Conservation (phyloP, 768 basidiomycete species). For the Cytidiella melzeri region DNA sequence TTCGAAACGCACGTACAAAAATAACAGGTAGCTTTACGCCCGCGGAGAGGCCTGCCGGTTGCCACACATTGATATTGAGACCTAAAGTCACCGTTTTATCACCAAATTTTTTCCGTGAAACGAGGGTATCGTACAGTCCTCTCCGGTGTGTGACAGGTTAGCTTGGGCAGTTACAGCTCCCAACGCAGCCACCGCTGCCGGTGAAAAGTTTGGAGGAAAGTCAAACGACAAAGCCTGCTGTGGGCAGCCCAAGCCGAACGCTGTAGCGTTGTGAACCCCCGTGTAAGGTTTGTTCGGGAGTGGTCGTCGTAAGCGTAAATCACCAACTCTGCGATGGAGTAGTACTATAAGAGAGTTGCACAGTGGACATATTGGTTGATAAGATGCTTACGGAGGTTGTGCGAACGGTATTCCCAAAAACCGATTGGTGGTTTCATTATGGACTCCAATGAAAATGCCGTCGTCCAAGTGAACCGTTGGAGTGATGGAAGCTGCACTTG, state of each 20-base stretch:
- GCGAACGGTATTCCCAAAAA: constrained; percentile 55
- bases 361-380: neutral
- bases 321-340: constrained; percentile 15
- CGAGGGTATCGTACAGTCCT: constrained; percentile 39
- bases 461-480: constrained; percentile 32
- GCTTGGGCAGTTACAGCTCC: neutral
- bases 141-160: constrained; percentile 25
- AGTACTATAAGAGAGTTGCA: neutral
- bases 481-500: neutral
- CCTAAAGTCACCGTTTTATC: constrained; percentile 24
- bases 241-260: constrained; percentile 35
- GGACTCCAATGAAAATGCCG: constrained; percentile 39
- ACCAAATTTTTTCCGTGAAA: neutral
- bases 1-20: constrained; percentile 33
- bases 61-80: constrained; percentile 43
- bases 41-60: constrained; percentile 31
- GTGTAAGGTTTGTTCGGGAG: constrained; percentile 22
- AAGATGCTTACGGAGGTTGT: constrained; percentile 41
- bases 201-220: neutral
- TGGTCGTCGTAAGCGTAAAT: constrained; percentile 20
- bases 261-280: constrained; percentile 30
- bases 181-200: neutral
- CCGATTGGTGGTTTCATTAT: constrained; percentile 27
- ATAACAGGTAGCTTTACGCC: constrained; percentile 44
- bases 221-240: constrained; percentile 27